Base-by-base conservation (phyloP, 192 early-diverging fungal genomes). In the Lunasporangiospora selenospora region DNA sequence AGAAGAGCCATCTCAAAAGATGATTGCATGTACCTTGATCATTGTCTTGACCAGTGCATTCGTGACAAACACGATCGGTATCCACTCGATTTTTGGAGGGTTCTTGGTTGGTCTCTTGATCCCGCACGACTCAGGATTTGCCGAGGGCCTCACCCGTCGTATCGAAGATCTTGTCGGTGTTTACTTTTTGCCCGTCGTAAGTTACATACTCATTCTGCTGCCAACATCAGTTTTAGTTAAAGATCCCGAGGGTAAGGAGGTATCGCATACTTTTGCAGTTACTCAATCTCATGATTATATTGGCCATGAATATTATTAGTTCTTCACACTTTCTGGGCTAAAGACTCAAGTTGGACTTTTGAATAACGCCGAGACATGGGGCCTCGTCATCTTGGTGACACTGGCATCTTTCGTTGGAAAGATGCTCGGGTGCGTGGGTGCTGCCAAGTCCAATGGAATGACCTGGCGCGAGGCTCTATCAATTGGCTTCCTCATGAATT, bases 31-130 rank as follows among this genome's bases (percentile, higher is more conserved):
- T 31, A 87, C 86, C 0, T 86, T 95, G 30, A 55, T 90, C n/a
- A 54, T 92, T 39, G 85, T 91, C 6, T 62, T 91, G 21, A 59
- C 80, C 6, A 90, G 86, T 26, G 87, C 89, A 0, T 93, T 86
- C 64, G 89, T 95, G 42, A 94, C 93, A 0, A 80, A 92, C 49
- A 83, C 84, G 39, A 91, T 91, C 49, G 95, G 95, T 24, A 85
- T 97, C 29, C 92, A 97, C 73, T 76, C 89, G 5, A 94, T 97
- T 69, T 96, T 97, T 84, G 95, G 95, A 19, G 95, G 87, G 0
- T 96, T 96, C 66, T 45, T 97, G 4, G 80, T 87, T 8, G 95
- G 95, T 12, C 77, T 94, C 13, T 86, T 93, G 29, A 81, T 89
- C 13, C 95, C 95, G 7, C 93, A 94, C 67, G 90, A 94, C 34